phyloP scores from a whole-genome alignment of 176 grass and related monocot species.

The Oryza coarctata region DNA sequence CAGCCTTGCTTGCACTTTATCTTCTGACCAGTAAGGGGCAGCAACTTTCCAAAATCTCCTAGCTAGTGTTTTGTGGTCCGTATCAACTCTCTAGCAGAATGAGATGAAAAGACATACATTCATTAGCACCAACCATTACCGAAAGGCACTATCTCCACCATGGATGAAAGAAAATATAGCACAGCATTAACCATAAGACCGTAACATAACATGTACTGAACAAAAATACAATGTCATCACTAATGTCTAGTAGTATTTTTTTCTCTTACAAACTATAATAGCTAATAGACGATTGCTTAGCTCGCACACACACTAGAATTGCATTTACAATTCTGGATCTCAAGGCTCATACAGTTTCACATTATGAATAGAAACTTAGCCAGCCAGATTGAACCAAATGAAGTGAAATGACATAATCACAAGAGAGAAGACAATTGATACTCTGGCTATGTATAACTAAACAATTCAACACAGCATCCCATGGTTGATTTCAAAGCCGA shows the following conservation, averaged over 20 bases:
- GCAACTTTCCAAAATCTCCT: conserved; percentile 96
- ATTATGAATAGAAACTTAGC: not conserved
- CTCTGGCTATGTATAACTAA: not conserved
- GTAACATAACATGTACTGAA: not conserved
- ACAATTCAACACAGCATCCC: not conserved
- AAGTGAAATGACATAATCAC: not conserved
- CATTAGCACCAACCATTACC: conserved; percentile 6
- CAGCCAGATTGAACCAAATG: not conserved
- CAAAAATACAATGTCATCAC: not conserved
- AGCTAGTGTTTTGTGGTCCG: conserved; percentile 65
- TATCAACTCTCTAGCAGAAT: conserved; percentile 45
- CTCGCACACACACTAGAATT: not conserved
- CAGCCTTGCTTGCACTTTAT: conserved; percentile 86
- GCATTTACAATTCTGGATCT: not conserved
- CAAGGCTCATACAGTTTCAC: not conserved
- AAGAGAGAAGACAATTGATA: not conserved
- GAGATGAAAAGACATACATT: not conserved
- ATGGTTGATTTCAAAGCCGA: not conserved
- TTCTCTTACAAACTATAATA: not conserved
- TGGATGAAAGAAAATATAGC: conserved; percentile 4
- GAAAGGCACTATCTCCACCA: not conserved
- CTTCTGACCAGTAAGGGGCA: conserved; percentile 86
- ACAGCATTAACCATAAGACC: not conserved
- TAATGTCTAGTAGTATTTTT: not conserved
- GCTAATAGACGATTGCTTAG: not conserved